phyloP scores from a whole-genome alignment of 2,329 filamentous ascomycete species.

The Chrysoporthe austroafricana region DNA sequence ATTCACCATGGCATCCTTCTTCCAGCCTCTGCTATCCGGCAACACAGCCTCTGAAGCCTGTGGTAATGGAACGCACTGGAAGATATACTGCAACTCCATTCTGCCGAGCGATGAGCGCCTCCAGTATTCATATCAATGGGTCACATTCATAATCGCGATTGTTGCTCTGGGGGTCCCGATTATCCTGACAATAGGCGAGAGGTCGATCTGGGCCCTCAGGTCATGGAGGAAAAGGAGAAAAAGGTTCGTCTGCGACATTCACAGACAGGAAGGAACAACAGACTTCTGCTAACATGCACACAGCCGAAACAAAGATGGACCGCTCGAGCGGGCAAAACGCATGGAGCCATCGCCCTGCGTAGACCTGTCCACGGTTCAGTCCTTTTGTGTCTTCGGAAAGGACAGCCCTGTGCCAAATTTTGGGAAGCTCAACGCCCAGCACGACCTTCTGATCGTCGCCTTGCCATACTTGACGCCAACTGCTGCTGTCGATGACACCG shows the following conservation, averaged over 20 bases:
- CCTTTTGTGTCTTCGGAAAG: conserved; percentile 30
- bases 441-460: conserved; percentile 30
- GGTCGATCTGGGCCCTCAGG: conserved; percentile 6
- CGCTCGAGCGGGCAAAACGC: conserved; percentile 20
- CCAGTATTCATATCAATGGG: conserved; percentile 35
- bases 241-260: conserved; percentile 17
- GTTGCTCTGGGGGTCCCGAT: conserved; percentile 33
- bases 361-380: conserved; percentile 27
- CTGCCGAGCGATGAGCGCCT: conserved; percentile 33
- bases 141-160: conserved; percentile 35
- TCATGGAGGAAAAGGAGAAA: conserved; percentile 25
- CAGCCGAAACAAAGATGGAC: conserved; percentile 16
- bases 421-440: conserved; percentile 26
- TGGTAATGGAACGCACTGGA: conserved; percentile 24
- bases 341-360: conserved; percentile 26
- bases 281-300: conserved; percentile 14
- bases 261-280: not conserved
- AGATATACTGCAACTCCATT: conserved; percentile 39
- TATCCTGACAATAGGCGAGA: conserved; percentile 26
- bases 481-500: conserved; percentile 18
- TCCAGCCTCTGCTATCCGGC: conserved; percentile 36
- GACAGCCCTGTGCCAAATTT: conserved; percentile 27
- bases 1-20: conserved; percentile 40
- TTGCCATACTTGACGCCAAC: conserved; percentile 22
- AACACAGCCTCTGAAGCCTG: conserved; percentile 36